Evolutionary conservation across 768 basidiomycete species (phyloP).

Genomic region (Podaxis pistillaris): DNA sequence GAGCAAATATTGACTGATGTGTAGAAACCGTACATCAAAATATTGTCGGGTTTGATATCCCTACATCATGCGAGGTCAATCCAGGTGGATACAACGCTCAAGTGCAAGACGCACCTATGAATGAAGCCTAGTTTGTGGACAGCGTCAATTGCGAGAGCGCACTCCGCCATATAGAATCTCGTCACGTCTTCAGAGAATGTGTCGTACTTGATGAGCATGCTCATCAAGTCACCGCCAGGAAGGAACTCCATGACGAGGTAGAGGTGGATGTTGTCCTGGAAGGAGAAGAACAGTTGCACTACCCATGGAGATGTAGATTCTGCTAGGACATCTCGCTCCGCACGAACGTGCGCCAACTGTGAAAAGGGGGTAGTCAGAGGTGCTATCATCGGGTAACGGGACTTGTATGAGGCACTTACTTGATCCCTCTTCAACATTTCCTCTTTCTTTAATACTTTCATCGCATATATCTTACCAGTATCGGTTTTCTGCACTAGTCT

Average conservation of each 20-base stretch:
- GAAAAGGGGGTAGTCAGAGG: not conserved
- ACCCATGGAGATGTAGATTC: slow-evolving; percentile 97
- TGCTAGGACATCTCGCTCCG: slow-evolving; percentile 94
- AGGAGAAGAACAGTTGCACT: slow-evolving; percentile 96
- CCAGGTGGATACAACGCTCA: not conserved
- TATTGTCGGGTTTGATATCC: slow-evolving; percentile 99
- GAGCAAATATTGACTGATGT: slow-evolving; percentile 25
- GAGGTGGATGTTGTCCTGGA: slow-evolving; percentile 89
- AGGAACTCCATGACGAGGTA: slow-evolving; percentile 99
- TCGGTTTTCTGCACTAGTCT: slow-evolving; percentile 95
- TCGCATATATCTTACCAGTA: slow-evolving; percentile 97
- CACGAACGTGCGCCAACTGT: slow-evolving; percentile 95
- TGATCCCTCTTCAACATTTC: slow-evolving; percentile 99
- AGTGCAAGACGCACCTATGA: slow-evolving; percentile 66
- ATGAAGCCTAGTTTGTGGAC: slow-evolving; percentile 98
- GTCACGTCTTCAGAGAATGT: slow-evolving; percentile 98
- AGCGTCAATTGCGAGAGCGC: slow-evolving; percentile 95
- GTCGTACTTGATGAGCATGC: slow-evolving; percentile 99
- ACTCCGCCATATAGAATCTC: slow-evolving; percentile 98
- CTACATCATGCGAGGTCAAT: slow-evolving; percentile 36
- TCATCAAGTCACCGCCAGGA: slow-evolving; percentile 98
- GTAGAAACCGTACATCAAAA: slow-evolving; percentile 47
- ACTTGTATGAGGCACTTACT: slow-evolving; percentile 40
- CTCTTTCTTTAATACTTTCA: slow-evolving; percentile 96
- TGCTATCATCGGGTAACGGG: not conserved